phyloP scores from a whole-genome alignment of 108 stramenopile genomes.

The Bacterosira constricta region DNA sequence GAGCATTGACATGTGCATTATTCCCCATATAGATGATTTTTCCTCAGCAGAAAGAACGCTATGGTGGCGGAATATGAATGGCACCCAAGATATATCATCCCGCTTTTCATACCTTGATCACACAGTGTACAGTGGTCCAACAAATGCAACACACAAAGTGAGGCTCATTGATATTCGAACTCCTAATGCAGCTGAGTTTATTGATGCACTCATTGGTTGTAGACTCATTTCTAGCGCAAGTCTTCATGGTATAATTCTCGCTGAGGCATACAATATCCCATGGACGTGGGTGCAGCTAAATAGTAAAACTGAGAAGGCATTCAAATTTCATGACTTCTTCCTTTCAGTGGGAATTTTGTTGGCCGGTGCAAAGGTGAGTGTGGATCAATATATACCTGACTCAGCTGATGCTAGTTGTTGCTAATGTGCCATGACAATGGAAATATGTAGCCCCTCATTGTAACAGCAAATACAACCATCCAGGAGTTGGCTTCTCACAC shows the following conservation, averaged over 20 bases:
- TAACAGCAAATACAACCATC: not conserved
- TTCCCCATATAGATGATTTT: constrained; percentile 10
- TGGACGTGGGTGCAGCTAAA: constrained; percentile 10
- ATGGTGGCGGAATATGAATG: constrained; percentile 10
- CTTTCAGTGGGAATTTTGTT: constrained; percentile 4
- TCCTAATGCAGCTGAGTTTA: constrained; percentile 9
- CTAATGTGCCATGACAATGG: not conserved
- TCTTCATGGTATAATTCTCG: constrained; percentile 13
- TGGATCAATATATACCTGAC: not conserved
- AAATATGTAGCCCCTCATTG: not conserved
- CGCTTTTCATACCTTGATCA: constrained; percentile 16
- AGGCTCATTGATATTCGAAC: constrained; percentile 17
- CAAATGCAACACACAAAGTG: not conserved
- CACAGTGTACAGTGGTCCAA: not conserved
- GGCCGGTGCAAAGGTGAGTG: not conserved
- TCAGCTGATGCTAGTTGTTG: not conserved
- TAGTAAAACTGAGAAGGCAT: not conserved
- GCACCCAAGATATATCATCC: not conserved
- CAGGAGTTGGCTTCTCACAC: not conserved
- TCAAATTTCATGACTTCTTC: constrained; percentile 15
- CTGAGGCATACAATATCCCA: constrained; percentile 17
- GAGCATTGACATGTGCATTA: constrained; percentile 8
- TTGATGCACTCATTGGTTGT: not conserved
- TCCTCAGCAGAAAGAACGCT: not conserved
- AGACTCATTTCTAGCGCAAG: constrained; percentile 16